A percentile compares a stretch with the other conserved stretches of the same genome.
phyloP scores from a whole-genome alignment of 805 yeast species.

The Nakazawaea ishiwadae region DNA sequence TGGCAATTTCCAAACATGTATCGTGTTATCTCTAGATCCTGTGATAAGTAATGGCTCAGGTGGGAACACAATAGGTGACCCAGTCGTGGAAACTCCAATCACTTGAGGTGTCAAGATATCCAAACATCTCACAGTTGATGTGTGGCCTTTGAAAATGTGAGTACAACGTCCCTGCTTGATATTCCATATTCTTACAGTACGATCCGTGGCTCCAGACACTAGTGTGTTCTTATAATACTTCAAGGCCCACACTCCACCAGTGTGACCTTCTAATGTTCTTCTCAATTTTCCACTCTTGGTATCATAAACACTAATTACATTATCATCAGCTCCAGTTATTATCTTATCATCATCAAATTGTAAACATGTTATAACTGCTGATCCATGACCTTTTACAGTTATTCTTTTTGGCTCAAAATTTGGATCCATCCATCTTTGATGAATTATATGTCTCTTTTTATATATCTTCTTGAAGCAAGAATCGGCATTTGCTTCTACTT shows the following conservation, averaged over 20 bases:
- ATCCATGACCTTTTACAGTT: conserved; percentile 65
- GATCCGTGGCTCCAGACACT: conserved; percentile 92
- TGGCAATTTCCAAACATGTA: conserved; percentile 79
- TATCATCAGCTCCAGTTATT: conserved; percentile 90
- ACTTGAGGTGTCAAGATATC: conserved; percentile 71
- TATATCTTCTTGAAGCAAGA: conserved; percentile 47
- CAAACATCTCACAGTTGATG: conserved; percentile 88
- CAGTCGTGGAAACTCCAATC: conserved; percentile 58
- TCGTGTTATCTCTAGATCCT: conserved; percentile 78
- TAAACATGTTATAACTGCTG: conserved; percentile 83
- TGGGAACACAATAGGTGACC: conserved; percentile 54
- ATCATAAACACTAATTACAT: conserved; percentile 73
- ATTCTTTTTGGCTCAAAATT: conserved; percentile 61
- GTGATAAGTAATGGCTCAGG: conserved; percentile 69
- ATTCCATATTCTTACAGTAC: conserved; percentile 93
- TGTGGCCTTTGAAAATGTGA: conserved; percentile 86
- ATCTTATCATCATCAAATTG: conserved; percentile 89
- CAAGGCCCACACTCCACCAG: conserved; percentile 98
- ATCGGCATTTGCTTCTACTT: conserved; percentile 13
- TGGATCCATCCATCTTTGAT: conserved; percentile 79
- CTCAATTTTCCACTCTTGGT: conserved; percentile 65
- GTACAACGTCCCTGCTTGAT: conserved; percentile 81
- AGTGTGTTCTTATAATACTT: conserved; percentile 79
- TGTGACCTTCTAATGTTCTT: conserved; percentile 74
- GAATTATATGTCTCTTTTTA: conserved; percentile 52